phyloP scores from a whole-genome alignment of 2,329 filamentous ascomycete species.

The Lithohypha guttulata region DNA sequence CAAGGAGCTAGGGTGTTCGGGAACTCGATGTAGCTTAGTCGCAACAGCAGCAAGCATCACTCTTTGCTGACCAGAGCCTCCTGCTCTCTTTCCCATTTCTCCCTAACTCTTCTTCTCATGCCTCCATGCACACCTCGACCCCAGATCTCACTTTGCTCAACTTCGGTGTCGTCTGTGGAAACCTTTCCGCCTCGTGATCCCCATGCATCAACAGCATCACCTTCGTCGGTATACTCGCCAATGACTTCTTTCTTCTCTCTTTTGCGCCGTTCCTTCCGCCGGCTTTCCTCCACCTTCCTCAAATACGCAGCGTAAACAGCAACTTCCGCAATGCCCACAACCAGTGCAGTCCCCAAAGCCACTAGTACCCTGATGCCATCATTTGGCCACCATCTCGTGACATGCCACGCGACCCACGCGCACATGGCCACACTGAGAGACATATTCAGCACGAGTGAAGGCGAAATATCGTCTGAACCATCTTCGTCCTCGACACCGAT shows the following conservation, averaged over 20 bases:
- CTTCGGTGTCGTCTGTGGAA: neutral
- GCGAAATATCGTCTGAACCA: conserved; percentile 29
- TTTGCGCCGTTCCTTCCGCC: conserved; percentile 28
- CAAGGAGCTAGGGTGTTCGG: neutral
- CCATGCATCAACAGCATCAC: neutral
- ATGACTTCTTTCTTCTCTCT: conserved; percentile 32
- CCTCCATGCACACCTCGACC: conserved; percentile 32
- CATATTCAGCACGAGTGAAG: conserved; percentile 72
- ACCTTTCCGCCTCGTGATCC: conserved; percentile 1
- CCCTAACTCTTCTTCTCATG: conserved; percentile 30
- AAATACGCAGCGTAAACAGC: conserved; percentile 38
- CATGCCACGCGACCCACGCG: conserved; percentile 38
- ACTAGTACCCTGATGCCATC: conserved; percentile 28
- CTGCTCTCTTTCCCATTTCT: conserved; percentile 28
- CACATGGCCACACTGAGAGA: conserved; percentile 70
- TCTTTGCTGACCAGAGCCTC: conserved; percentile 3
- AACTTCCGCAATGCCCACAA: conserved; percentile 38
- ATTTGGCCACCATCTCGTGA: conserved; percentile 22
- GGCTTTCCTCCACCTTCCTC: conserved; percentile 32
- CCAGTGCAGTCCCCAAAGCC: conserved; percentile 30
- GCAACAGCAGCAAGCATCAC: neutral
- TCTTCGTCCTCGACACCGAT: conserved; percentile 31
- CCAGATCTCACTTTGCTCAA: conserved; percentile 31
- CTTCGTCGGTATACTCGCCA: conserved; percentile 15
- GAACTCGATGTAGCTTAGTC: neutral